These are phyloP conservation scores for Podila clonocystis DNA, from an alignment of 192 early-diverging fungal genomes.

Conservation along the genomic window DNA sequence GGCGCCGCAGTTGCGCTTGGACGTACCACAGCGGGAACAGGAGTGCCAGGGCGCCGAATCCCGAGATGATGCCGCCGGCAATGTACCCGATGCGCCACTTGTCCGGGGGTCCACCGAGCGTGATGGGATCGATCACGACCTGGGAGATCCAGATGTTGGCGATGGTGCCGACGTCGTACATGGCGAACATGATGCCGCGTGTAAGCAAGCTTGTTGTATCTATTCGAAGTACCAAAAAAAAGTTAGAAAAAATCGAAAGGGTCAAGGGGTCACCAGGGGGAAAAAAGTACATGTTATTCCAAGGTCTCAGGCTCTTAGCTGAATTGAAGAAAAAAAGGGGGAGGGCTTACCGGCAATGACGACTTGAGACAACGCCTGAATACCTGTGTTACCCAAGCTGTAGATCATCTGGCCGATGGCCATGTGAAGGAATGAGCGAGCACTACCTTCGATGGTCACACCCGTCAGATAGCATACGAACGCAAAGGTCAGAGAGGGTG, in stretches of 20 bases:
- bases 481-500: background rate
- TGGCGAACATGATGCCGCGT: background rate
- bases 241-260: too few species aligned
- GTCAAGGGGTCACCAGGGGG: too few species aligned
- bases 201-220: background rate
- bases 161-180: background rate
- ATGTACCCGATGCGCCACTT: slow-evolving; percentile 5
- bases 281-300: too few species aligned
- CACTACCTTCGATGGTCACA: background rate
- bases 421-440: background rate
- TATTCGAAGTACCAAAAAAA: too few species aligned
- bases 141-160: slow-evolving; percentile 5
- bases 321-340: background rate
- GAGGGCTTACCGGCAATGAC: background rate
- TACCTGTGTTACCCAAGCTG: background rate
- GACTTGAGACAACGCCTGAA: background rate
- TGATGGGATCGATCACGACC: background rate
- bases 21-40: slow-evolving; percentile 4
- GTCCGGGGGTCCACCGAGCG: background rate
- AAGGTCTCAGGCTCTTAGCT: background rate
- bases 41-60: background rate
- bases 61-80: background rate
- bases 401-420: background rate
- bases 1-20: background rate
- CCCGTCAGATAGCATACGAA: background rate